These are phyloP conservation scores for Metschnikowia picachoensis DNA, from an alignment of 805 yeast species.

Conservation along the genomic window DNA sequence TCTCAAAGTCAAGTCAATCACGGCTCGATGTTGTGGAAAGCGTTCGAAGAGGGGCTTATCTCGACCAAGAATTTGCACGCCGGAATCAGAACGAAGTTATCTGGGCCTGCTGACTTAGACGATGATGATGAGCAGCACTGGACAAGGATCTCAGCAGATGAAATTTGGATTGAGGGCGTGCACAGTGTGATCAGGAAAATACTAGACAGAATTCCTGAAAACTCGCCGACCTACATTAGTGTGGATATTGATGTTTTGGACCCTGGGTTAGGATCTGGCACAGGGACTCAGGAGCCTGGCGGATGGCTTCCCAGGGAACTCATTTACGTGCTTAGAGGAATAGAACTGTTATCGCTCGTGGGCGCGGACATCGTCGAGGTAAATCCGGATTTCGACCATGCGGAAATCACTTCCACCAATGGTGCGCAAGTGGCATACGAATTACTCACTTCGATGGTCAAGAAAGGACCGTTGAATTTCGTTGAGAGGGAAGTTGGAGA, in stretches of 20 bases:
- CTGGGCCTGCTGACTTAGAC: constrained; percentile 54
- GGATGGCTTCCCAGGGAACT: constrained; percentile 57
- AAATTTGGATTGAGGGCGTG: constrained; percentile 64
- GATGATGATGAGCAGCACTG: constrained; percentile 72
- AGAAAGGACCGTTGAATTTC: constrained; percentile 40
- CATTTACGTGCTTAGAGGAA: constrained; percentile 42
- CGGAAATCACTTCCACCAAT: constrained; percentile 63
- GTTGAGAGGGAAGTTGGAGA: constrained; percentile 6
- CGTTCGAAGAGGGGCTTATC: constrained; percentile 63
- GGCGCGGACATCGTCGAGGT: constrained; percentile 60
- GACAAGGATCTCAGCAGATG: constrained; percentile 66
- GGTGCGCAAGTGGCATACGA: constrained; percentile 73
- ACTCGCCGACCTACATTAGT: constrained; percentile 67
- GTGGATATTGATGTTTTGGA: constrained; percentile 70
- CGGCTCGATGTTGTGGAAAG: constrained; percentile 87
- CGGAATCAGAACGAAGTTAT: constrained; percentile 70
- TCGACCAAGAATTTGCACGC: constrained; percentile 63
- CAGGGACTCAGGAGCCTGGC: constrained; percentile 59
- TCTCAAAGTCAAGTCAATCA: constrained; percentile 64
- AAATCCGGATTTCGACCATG: constrained; percentile 59
- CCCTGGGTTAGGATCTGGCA: constrained; percentile 56
- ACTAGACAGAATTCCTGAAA: constrained; percentile 51
- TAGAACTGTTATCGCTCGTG: constrained; percentile 44
- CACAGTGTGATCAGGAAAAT: constrained; percentile 54
- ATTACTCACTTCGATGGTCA: constrained; percentile 69